Conservation (phyloP, 2,329 filamentous ascomycete genomes). For the Aureobasidium sp. region DNA sequence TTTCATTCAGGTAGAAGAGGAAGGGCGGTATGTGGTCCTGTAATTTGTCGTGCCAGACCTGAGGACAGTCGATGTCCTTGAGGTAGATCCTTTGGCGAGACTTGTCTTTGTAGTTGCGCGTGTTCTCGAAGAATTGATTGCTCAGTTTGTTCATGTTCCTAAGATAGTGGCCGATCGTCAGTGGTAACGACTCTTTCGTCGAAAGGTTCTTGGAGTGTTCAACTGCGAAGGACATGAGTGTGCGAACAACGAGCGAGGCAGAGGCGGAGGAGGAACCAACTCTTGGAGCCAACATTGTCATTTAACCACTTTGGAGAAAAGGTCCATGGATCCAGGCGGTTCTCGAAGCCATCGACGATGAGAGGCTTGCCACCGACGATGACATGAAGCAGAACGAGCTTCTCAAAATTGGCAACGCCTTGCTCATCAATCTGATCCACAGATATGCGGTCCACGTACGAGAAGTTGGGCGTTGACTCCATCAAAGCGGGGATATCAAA, state of each 20-base stretch:
- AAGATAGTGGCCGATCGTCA: conserved; percentile 86
- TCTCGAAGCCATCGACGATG: conserved; percentile 83
- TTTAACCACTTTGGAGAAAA: conserved; percentile 79
- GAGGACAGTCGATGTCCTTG: conserved; percentile 93
- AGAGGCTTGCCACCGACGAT: conserved; percentile 79
- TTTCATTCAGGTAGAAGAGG: conserved; percentile 88
- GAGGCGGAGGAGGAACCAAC: conserved; percentile 6
- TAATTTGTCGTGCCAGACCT: conserved; percentile 75
- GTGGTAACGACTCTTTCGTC: conserved; percentile 64
- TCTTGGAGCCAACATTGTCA: conserved; percentile 69
- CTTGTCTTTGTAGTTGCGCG: conserved; percentile 69
- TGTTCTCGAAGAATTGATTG: conserved; percentile 65
- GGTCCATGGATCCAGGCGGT: conserved; percentile 64
- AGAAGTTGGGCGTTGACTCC: conserved; percentile 73
- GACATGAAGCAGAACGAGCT: conserved; percentile 75
- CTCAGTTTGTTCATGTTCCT: conserved; percentile 78
- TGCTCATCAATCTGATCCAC: conserved; percentile 70
- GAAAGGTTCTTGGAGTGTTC: conserved; percentile 80
- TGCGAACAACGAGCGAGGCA: too few species aligned
- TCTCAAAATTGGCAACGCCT: conserved; percentile 74
- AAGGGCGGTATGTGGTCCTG: conserved; percentile 68
- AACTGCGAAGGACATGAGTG: conserved; percentile 42
- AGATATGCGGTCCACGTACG: conserved; percentile 75
- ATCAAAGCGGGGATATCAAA: conserved; percentile 72
- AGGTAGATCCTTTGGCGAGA: conserved; percentile 81